Evolutionary conservation across 148 eudicot genomes (phyloP).

Genomic region (Rhododendron williamsianum): DNA sequence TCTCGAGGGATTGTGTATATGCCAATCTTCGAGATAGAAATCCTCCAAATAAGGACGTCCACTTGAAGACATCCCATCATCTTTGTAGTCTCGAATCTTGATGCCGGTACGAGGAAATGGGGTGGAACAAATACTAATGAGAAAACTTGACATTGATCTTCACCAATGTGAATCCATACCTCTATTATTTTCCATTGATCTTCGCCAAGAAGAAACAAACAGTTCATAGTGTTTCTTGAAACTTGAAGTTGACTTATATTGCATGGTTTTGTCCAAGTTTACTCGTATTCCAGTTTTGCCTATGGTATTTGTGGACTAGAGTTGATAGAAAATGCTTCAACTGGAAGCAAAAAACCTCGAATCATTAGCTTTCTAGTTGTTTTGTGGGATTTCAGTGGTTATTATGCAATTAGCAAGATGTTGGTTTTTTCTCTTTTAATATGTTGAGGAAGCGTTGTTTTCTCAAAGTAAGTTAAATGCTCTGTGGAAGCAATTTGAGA

Average conservation of each 20-base stretch:
- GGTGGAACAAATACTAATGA: neutral
- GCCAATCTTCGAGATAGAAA: neutral
- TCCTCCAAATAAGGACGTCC: neutral
- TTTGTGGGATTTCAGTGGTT: neutral
- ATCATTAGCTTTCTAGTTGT: neutral
- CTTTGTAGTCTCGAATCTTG: neutral
- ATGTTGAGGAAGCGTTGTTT: neutral
- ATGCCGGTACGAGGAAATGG: neutral
- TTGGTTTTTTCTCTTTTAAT: neutral
- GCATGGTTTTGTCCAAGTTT: constrained; percentile 1
- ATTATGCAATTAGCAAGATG: neutral
- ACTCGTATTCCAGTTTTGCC: neutral
- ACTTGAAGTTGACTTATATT: neutral
- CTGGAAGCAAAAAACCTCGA: neutral
- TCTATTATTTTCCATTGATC: neutral
- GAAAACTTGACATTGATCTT: neutral
- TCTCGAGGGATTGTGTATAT: neutral
- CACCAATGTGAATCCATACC: neutral
- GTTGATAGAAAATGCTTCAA: neutral
- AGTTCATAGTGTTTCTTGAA: neutral
- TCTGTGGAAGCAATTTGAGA: neutral
- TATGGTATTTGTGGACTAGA: neutral
- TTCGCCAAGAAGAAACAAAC: neutral
- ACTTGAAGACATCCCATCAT: neutral
- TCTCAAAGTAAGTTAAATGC: neutral